Evolutionary conservation across 2,329 filamentous ascomycete species (phyloP), one percentile per base, ranked within the genome.

Genomic region (Microthyrium microscopicum): DNA sequence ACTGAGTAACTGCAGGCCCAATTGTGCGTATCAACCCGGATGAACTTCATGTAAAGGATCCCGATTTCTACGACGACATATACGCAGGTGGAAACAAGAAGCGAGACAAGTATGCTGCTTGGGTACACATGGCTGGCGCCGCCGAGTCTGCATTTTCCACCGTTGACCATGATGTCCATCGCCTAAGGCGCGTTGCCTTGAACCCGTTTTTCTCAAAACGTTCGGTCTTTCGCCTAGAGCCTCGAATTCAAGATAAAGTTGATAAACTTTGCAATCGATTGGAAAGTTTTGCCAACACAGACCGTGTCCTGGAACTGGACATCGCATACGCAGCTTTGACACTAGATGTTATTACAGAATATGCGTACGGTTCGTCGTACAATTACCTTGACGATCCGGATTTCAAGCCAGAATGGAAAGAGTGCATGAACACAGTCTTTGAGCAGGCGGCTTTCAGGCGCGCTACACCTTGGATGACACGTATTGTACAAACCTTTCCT

Each of bases 21-120:
- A 43, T 47, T 24, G 33, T 47, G 13, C 38, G 44, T 11, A 45
- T 47, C 16, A 44, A 41, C 21, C 44, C 44, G 17, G 27, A 34
- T 21, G 44, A 47, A 24, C 26, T 47, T 3, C 44, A 47, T 26
- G 28, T 46, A 20, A 6, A 17, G 25, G 35, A 38, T 5, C 25
- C 31, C 5, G 35, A 30, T 7, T 38, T 38, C 17, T 38, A 37
- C 26, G 13, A 52, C 32, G 22, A 9, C 4, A 15, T 21, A 6
- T 34, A 34, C 16, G 8, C 22, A n/a, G 15, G 27, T 16, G 21
- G 21, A 7, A 19, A 6, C 15, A 25, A 25, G 8, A 16, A 15
- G 5, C 15, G 22, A 11, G 32, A 34, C 12, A 34, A 5, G 16
- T 19, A 20, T 19, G 7, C n/a, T 3, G 19, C 7, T 6, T 6